These are phyloP conservation scores for Cryptococcus jaspeensis DNA, from an alignment of 1,284 basidiomycete genomes.

Conservation along the genomic window DNA sequence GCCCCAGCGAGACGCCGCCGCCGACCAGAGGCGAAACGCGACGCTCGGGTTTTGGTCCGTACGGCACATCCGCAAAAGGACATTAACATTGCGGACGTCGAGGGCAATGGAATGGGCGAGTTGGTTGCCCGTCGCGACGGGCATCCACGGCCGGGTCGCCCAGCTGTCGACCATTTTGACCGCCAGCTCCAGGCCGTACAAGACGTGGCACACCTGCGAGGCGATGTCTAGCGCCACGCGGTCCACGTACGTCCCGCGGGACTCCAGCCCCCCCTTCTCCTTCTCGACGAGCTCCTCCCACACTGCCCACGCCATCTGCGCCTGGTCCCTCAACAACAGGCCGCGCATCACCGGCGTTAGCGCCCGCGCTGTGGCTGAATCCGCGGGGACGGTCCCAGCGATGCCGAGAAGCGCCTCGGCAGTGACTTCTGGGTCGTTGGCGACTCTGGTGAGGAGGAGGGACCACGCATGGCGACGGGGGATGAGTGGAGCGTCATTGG, in stretches of 20 bases:
- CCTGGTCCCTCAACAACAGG: constrained; percentile 21
- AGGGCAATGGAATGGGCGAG: constrained; percentile 16
- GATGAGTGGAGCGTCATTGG: not conserved
- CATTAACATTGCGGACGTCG: constrained; percentile 35
- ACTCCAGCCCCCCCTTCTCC: constrained; percentile 3
- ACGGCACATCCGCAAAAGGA: constrained; percentile 30
- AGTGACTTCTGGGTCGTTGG: constrained; percentile 7
- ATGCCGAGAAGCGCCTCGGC: constrained; percentile 19
- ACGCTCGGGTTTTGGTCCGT: constrained; percentile 15
- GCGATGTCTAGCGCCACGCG: constrained; percentile 29
- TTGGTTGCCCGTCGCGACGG: not conserved
- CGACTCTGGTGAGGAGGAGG: constrained; percentile 15
- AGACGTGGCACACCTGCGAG: constrained; percentile 19
- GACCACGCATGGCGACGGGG: constrained; percentile 25
- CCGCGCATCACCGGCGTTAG: constrained; percentile 36
- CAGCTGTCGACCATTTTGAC: constrained; percentile 34
- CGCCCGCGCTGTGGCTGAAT: constrained; percentile 11
- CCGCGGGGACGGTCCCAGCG: constrained; percentile 16
- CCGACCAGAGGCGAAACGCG: constrained; percentile 38
- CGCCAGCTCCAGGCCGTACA: constrained; percentile 19
- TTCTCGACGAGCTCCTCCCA: constrained; percentile 24
- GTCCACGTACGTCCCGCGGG: constrained; percentile 23
- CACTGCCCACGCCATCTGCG: constrained; percentile 18
- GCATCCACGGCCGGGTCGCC: constrained; percentile 16
- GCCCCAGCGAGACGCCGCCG: constrained; percentile 39